Percentiles rank a stretch among this genome's conserved stretches.
Conservation (phyloP, 768 basidiomycete species). For the Rhodotorula taiwanensis region DNA sequence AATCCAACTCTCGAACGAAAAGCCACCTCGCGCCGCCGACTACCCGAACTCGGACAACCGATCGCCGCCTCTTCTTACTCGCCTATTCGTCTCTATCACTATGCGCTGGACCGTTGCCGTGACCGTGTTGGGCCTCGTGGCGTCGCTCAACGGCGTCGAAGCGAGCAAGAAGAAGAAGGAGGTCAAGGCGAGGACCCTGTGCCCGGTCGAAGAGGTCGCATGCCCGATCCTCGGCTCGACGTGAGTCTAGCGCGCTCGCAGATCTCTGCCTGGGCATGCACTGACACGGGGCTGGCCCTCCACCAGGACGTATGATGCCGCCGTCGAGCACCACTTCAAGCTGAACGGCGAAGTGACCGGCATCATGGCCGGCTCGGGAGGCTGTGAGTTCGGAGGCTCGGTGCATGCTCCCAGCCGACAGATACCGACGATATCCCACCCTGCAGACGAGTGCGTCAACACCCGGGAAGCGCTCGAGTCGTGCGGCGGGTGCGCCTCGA, state of each 20-base stretch:
- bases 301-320: constrained; percentile 18
- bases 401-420: no score
- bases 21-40: background rate
- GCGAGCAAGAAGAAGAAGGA: constrained; percentile 29
- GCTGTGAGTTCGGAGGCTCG: constrained; percentile 17
- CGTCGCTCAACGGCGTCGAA: constrained; percentile 1
- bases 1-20: background rate
- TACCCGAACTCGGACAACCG: background rate
- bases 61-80: background rate
- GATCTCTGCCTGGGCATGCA: background rate
- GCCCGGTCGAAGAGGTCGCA: constrained; percentile 21
- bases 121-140: constrained; percentile 2
- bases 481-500: constrained; percentile 67
- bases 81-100: background rate
- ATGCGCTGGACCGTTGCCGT: constrained; percentile 10
- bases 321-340: constrained; percentile 25
- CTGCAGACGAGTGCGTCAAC: constrained; percentile 50
- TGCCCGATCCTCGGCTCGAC: constrained; percentile 34
- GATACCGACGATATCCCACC: background rate
- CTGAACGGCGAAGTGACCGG: constrained; percentile 12
- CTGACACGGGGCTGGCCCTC: background rate
- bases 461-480: constrained; percentile 57
- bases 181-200: constrained; percentile 12
- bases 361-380: constrained; percentile 21
- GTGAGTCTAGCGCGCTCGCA: constrained; percentile 2